Evolutionary conservation across 129 eudicot genomes (phyloP), one percentile per base, ranked within the genome.

Genomic region (Flaveria sonorensis): DNA sequence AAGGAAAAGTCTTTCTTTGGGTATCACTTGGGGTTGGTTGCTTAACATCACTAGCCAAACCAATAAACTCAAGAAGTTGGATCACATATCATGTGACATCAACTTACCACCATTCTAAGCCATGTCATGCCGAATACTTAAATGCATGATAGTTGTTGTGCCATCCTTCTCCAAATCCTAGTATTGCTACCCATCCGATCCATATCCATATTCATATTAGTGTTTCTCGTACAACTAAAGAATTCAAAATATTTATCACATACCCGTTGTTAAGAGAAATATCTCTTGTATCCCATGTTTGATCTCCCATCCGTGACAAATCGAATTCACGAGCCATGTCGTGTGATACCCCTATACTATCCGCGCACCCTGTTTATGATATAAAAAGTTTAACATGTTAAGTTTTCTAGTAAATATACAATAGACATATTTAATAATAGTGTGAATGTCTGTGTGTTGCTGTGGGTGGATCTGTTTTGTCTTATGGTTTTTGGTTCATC

Each of bases 291-390:
- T 86, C 85, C 90, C 92, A 92, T 23, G 88, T 50, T 26, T 87
- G 96, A 23, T 70, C 84, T 26, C 97, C 83, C 84, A 81, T 1
- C 86, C 88, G 46, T 92, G 97, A 75, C 96, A 89, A 78, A 84
- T 80, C 28, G 97, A 89, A 79, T 92, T 92, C 76, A 89, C 96
- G 7, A 92, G 74, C 89, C 89, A 92, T 47, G 96, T 85, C 14
- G 83, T 80, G 52, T 89, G 97, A 79, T 83, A 87, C 56, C 83
- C 86, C 83, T 88, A 85, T 47, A 86, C 92, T 0, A 61, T 64
- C 71, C 96, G 73, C 62, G 85, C 88, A 6, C 89, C 97, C 97
- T 92, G 71, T 66, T 81, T 57, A 62, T 1, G 10, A 32, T n/a
- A 45, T 24, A 62, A 20, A n/a, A 46, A 26, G 21, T 4, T 4